A percentile compares a stretch with the other conserved stretches of the same genome.
Conservation (phyloP, 768 basidiomycete species). For the Atractiella rhizophila region DNA sequence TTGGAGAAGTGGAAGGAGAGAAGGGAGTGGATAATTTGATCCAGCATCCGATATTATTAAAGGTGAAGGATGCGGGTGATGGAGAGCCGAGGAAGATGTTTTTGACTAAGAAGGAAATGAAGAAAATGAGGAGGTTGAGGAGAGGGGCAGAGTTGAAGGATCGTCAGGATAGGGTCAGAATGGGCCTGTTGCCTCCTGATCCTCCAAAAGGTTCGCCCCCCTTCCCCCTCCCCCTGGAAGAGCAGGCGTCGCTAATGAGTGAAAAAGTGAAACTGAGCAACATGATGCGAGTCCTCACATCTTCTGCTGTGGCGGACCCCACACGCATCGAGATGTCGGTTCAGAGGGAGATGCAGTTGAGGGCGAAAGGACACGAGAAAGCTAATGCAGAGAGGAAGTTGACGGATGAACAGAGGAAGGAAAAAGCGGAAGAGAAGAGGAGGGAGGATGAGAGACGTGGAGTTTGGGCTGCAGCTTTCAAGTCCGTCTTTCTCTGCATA, state of each 20-base stretch:
- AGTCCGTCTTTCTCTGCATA: constrained; percentile 31
- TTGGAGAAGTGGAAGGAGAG: not conserved
- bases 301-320: constrained; percentile 88
- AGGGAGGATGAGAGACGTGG: constrained; percentile 65
- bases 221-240: not conserved
- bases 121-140: constrained; percentile 82
- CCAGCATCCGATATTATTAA: constrained; percentile 90
- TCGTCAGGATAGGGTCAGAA: constrained; percentile 74
- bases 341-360: constrained; percentile 67
- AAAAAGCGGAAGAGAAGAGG: constrained; percentile 69
- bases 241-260: not conserved
- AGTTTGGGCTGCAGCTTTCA: constrained; percentile 63
- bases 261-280: constrained; percentile 64
- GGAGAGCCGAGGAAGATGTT: constrained; percentile 57
- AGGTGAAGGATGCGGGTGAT: constrained; percentile 62
- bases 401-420: constrained; percentile 62
- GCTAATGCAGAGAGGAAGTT: constrained; percentile 80
- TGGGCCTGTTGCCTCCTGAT: constrained; percentile 88
- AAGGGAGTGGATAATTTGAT: constrained; percentile 26
- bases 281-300: constrained; percentile 89
- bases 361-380: constrained; percentile 71
- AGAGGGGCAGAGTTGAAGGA: constrained; percentile 75
- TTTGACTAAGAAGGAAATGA: constrained; percentile 70
- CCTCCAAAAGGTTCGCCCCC: constrained; percentile 52
- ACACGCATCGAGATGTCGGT: constrained; percentile 93